These are phyloP conservation scores for Aspergillus sp. DNA, from an alignment of 2,329 filamentous ascomycete species.

Conservation along the genomic window DNA sequence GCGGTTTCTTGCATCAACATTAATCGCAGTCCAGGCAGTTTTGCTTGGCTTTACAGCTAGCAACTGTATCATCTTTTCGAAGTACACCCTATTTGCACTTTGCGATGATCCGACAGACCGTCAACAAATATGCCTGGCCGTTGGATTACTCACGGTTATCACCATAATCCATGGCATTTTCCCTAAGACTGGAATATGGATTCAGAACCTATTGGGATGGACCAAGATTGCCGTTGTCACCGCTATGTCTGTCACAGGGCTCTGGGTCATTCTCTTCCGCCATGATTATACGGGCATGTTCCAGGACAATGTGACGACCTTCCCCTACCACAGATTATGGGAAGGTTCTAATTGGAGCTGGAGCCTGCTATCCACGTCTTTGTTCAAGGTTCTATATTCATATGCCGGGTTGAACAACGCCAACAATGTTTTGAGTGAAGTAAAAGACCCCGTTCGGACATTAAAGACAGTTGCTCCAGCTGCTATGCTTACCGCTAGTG, in stretches of 20 bases:
- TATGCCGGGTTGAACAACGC: constrained; percentile 66
- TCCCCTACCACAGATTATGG: constrained; percentile 57
- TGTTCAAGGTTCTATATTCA: constrained; percentile 65
- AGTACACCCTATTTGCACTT: constrained; percentile 62
- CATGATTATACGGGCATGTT: constrained; percentile 14
- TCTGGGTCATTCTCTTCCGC: constrained; percentile 56
- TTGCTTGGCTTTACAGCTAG: constrained; percentile 66
- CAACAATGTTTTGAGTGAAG: constrained; percentile 70
- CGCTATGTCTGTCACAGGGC: constrained; percentile 60
- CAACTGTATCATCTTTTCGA: constrained; percentile 68
- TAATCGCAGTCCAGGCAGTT: constrained; percentile 63
- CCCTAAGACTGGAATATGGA: constrained; percentile 54
- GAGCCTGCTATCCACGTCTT: constrained; percentile 62
- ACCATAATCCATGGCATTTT: constrained; percentile 60
- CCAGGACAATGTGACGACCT: not conserved
- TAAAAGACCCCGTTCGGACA: constrained; percentile 65
- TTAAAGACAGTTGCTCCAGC: constrained; percentile 60
- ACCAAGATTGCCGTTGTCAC: constrained; percentile 59
- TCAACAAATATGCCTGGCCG: constrained; percentile 55
- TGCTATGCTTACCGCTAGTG: constrained; percentile 60
- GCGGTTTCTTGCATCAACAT: constrained; percentile 60
- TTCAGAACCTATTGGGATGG: constrained; percentile 63
- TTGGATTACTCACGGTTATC: constrained; percentile 55
- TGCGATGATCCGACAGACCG: constrained; percentile 51
- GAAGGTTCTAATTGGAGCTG: constrained; percentile 66